Evolutionary conservation across 176 grass and related monocot genomes (phyloP).

Genomic region (Aechmea fasciata): DNA sequence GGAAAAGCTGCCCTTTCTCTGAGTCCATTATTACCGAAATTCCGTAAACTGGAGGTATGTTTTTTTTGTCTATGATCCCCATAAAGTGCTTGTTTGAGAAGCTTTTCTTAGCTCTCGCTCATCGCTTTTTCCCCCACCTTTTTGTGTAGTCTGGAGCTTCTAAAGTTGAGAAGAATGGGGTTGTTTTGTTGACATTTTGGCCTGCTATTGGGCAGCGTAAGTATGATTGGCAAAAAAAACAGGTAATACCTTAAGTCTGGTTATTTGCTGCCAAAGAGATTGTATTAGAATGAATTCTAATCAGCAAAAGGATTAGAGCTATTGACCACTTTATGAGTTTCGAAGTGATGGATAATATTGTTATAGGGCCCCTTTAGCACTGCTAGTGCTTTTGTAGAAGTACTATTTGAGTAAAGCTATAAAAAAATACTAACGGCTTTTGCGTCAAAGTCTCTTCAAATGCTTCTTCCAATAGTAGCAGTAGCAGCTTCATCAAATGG

Average conservation of each 20-base stretch:
- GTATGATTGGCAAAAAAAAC: slow-evolving; percentile 88
- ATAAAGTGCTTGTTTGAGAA: slow-evolving; percentile 4
- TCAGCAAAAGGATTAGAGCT: background rate
- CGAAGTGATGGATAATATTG: background rate
- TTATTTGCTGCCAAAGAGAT: background rate
- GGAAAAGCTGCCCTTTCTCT: slow-evolving; percentile 82
- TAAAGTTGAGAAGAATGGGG: slow-evolving; percentile 50
- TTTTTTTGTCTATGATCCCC: slow-evolving; percentile 13
- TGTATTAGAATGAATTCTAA: too few species aligned
- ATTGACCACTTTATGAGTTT: slow-evolving; percentile 17
- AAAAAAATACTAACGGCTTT: slow-evolving; percentile 2
- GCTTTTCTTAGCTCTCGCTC: slow-evolving; percentile 2
- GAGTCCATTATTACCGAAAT: slow-evolving; percentile 55
- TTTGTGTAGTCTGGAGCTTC: slow-evolving; percentile 52
- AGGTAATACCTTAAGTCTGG: slow-evolving; percentile 29
- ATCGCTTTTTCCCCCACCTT: background rate
- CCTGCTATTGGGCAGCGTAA: slow-evolving; percentile 65
- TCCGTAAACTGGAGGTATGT: slow-evolving; percentile 53
- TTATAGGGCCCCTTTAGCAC: background rate
- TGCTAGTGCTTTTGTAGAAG: background rate
- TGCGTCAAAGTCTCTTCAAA: too few species aligned
- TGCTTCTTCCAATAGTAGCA: too few species aligned
- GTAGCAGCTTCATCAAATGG: too few species aligned
- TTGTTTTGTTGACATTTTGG: slow-evolving; percentile 72
- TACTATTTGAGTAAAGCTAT: background rate